Conservation (phyloP, 1,284 basidiomycete genomes). For the Apiotrichum gamsii region DNA sequence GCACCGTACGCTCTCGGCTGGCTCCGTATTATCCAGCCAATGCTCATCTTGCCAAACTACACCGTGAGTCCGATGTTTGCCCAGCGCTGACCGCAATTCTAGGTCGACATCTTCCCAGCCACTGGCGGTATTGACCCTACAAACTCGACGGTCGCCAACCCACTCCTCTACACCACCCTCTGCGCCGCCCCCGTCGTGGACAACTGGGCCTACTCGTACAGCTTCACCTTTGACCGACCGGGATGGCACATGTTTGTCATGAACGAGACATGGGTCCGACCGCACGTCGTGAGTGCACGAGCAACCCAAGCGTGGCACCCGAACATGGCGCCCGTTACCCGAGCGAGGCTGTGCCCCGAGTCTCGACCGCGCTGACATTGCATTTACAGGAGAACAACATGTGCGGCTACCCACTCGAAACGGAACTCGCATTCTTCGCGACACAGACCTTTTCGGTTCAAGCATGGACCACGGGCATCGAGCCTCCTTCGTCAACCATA, state of each 20-base stretch:
- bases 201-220: constrained; percentile 28
- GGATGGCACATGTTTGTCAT: constrained; percentile 45
- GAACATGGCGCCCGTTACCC: no score
- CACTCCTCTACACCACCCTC: constrained; percentile 23
- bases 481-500: no score
- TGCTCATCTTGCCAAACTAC: constrained; percentile 37
- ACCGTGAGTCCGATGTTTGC: constrained; percentile 14
- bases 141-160: constrained; percentile 16
- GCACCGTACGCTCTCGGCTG: constrained; percentile 35
- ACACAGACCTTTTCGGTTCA: constrained; percentile 33
- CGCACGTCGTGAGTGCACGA: constrained; percentile 31
- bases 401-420: constrained; percentile 28
- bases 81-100: not conserved
- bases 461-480: constrained; percentile 22
- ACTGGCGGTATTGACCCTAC: constrained; percentile 25
- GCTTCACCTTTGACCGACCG: constrained; percentile 31
- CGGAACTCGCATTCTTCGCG: constrained; percentile 39
- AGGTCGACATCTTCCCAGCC: constrained; percentile 34
- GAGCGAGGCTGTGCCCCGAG: no score
- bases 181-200: constrained; percentile 19
- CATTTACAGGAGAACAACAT: constrained; percentile 21
- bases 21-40: constrained; percentile 38
- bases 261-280: constrained; percentile 43
- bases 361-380: not conserved
- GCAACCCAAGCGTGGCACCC: no score